Evolutionary conservation across 2,329 filamentous ascomycete species (phyloP).

Genomic region (Thielaviopsis euricoi): DNA sequence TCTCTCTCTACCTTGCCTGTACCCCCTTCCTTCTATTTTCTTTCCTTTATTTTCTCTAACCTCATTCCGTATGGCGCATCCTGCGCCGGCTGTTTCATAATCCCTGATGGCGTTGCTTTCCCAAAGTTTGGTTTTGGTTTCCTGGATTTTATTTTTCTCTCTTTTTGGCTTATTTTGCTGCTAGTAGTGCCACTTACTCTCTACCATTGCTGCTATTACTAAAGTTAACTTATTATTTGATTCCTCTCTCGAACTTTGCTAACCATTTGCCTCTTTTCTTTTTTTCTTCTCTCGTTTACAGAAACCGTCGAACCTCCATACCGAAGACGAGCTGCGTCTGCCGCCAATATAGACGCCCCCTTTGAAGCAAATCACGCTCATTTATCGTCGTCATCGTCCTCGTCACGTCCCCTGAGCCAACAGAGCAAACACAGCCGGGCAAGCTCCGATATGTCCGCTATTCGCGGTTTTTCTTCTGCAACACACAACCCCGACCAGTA

Average conservation of each 20-base stretch:
- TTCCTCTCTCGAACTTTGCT: background rate
- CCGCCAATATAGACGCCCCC: conserved; percentile 41
- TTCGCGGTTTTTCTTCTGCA: conserved; percentile 35
- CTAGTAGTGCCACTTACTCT: conserved; percentile 4
- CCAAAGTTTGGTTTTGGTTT: background rate
- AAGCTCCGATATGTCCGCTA: conserved; percentile 51
- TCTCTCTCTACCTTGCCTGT: too few species aligned
- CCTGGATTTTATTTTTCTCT: conserved; percentile 13
- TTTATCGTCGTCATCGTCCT: background rate
- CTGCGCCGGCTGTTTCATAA: conserved; percentile 5
- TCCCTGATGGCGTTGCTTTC: conserved; percentile 2
- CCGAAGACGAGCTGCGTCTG: conserved; percentile 43
- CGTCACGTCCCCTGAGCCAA: conserved; percentile 34
- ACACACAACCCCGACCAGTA: conserved; percentile 26
- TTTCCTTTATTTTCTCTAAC: background rate
- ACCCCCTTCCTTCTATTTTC: background rate
- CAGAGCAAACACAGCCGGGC: conserved; percentile 52
- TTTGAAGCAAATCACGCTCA: conserved; percentile 27
- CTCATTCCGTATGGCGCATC: background rate
- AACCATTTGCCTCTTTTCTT: background rate
- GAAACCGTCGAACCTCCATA: conserved; percentile 17
- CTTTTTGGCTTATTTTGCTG: conserved; percentile 1
- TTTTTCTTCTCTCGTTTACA: background rate
- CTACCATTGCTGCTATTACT: background rate
- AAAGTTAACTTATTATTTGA: background rate